Base-by-base conservation (phyloP, 1,139 yeast species). In the Pichia sp. region DNA sequence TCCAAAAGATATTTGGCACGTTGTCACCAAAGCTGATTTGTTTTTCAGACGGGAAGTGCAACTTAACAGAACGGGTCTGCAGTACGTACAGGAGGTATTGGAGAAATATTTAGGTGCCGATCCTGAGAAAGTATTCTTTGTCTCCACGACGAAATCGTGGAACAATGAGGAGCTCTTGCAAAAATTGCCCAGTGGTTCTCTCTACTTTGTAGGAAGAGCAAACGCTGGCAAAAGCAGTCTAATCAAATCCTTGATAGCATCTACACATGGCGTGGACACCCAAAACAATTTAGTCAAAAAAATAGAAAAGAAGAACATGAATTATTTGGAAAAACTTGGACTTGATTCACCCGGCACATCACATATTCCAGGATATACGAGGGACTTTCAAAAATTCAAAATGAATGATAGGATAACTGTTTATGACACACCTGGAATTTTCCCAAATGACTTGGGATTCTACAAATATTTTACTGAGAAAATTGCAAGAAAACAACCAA, bases 221-320 rank as follows among this genome's bases (percentile, higher is more conserved):
- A 89, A 89, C 64, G 76, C 83, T 16, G 97, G 97, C 0, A 90
- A 90, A 67, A 83, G 95, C 1, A 75, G 86, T 0, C 65, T 90
- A 33, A 75, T 85, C 3, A 80, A 77, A 61, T 66, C 80, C n/a
- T 62, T 85, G 1, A 48, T 59, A 31, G 55, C 53, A 10, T 43
- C 51, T 20, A 2, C 31, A 4, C 9, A 53, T 38, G 55, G 55
- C 4, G 30, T 52, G 30, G 41, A 71, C 50, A 52, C 66, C 8
- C 66, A 67, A 40, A 52, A 59, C 34, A 50, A 46, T 7, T 30
- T 30, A 4, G 53, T 59, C 20, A 38, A 54, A 43, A 49, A 55
- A 17, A 40, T 46, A 61, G 69, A 48, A 55, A 53, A 49, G 20
- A 53, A 51, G 34, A 59, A 51, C 57, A 49, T 51, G 65, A 63